Percentiles rank a stretch among this genome's conserved stretches.
These are phyloP conservation scores for Paulownia fortunei DNA, from an alignment of 257 asterid genomes.

Conservation along the genomic window DNA sequence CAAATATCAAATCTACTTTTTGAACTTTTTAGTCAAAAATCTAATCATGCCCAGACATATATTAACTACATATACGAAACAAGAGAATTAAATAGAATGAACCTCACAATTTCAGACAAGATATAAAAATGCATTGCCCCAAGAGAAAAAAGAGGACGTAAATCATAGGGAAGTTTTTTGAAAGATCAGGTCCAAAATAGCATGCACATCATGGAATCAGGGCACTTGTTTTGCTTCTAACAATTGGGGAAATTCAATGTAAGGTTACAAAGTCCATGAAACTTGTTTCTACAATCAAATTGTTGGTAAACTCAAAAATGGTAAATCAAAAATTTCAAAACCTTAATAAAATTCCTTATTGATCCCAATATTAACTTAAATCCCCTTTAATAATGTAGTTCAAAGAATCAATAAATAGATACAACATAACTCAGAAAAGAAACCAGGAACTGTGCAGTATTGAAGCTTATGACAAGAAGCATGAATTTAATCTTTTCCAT, in stretches of 20 bases:
- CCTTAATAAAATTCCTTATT: neutral
- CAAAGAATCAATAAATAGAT: neutral
- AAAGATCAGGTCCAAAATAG: neutral
- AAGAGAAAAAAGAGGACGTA: neutral
- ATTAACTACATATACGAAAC: neutral
- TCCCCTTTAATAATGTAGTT: neutral
- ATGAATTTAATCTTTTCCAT: neutral
- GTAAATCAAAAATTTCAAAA: neutral
- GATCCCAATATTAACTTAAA: neutral
- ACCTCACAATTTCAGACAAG: neutral
- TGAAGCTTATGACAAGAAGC: neutral
- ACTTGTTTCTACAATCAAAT: neutral
- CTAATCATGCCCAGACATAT: neutral
- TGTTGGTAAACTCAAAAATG: neutral
- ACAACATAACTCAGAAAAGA: neutral
- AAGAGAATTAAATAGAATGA: neutral
- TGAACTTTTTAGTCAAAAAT: neutral
- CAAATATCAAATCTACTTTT: conserved; percentile 24
- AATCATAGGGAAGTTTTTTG: neutral
- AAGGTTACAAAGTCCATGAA: neutral
- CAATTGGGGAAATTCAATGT: neutral
- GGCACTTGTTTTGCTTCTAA: neutral
- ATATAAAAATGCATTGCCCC: neutral
- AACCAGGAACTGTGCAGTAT: neutral
- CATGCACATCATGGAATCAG: neutral